A percentile compares a stretch with the other conserved stretches of the same genome.
phyloP scores from a whole-genome alignment of 2,329 filamentous ascomycete genomes.

The Paracamarosporium sp. region DNA sequence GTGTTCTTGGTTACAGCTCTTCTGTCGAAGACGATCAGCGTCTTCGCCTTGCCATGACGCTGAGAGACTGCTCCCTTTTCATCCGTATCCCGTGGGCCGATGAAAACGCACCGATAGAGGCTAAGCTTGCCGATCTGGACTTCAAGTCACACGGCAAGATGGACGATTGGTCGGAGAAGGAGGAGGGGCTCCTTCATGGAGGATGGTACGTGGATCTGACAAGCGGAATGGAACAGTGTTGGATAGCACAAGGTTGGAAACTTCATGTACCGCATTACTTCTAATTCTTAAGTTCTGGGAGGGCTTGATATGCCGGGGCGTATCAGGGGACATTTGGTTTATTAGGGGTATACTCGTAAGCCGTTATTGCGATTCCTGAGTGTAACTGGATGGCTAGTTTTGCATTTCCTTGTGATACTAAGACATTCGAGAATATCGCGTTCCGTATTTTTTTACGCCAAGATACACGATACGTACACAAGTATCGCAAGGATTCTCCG shows the following conservation, averaged over 20 bases:
- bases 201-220: conserved; percentile 46
- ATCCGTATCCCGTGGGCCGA: conserved; percentile 33
- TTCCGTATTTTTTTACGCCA: too few relatives aligned
- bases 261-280: conserved; percentile 9
- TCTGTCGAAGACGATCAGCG: conserved; percentile 17
- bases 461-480: too few relatives aligned
- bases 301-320: background rate
- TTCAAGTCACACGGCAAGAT: conserved; percentile 53
- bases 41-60: conserved; percentile 52
- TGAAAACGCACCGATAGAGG: conserved; percentile 36
- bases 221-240: conserved; percentile 1
- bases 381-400: background rate
- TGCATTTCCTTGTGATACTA: background rate
- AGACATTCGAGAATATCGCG: background rate
- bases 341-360: background rate
- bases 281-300: background rate
- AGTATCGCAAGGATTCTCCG: too few relatives aligned
- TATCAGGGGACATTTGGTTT: background rate
- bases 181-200: conserved; percentile 44
- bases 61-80: conserved; percentile 56
- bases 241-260: conserved; percentile 11
- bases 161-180: conserved; percentile 49
- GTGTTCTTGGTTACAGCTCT: conserved; percentile 22
- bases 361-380: background rate
- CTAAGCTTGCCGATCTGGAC: conserved; percentile 55